Evolutionary conservation across 352 stramenopile species (phyloP).

Genomic region (Globisporangium megalacanthum): DNA sequence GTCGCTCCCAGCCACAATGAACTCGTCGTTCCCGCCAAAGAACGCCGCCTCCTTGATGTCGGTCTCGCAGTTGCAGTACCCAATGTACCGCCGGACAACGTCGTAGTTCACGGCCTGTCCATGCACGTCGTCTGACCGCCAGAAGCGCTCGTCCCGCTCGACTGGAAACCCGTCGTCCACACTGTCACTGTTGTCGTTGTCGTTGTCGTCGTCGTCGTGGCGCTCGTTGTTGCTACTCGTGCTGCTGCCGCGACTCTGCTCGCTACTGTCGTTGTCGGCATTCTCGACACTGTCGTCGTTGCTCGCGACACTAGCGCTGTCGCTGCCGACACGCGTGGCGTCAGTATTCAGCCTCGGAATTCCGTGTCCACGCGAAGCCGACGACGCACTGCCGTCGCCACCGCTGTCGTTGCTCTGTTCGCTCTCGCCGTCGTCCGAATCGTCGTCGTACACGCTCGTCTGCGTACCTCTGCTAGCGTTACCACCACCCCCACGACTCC

Average conservation of each 20-base stretch:
- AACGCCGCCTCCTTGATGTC: conserved; percentile 90
- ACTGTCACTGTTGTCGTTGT: neutral
- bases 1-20: conserved; percentile 84
- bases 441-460: neutral
- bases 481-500: neutral
- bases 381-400: neutral
- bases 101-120: conserved; percentile 52
- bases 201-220: conserved; percentile 4
- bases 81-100: conserved; percentile 69
- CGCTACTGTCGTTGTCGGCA: conserved; percentile 1
- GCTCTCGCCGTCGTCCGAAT: too few species aligned
- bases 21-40: conserved; percentile 81
- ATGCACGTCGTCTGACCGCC: conserved; percentile 34
- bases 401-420: neutral
- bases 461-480: neutral
- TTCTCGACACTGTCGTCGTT: conserved; percentile 6
- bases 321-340: too few species aligned
- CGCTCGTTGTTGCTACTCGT: neutral
- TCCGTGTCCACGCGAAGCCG: too few species aligned
- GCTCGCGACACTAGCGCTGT: too few species aligned
- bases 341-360: too few species aligned
- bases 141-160: conserved; percentile 31
- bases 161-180: neutral
- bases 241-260: conserved; percentile 9
- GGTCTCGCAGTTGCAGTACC: conserved; percentile 86